Evolutionary conservation across 371 early-diverging fungal genomes (phyloP).

Genomic region (Mortierella sp.): DNA sequence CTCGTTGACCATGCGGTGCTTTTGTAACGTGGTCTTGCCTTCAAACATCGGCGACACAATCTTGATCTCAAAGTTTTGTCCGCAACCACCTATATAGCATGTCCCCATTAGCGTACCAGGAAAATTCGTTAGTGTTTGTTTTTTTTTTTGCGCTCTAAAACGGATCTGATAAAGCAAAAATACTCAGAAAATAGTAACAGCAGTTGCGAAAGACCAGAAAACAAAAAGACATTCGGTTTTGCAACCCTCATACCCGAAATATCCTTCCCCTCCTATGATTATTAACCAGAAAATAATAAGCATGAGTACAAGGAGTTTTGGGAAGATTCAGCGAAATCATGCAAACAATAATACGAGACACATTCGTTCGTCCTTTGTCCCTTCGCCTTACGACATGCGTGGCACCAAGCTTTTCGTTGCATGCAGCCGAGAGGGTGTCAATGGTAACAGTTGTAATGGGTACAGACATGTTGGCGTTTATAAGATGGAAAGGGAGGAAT

Average conservation of each 20-base stretch:
- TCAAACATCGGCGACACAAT: conserved; percentile 80
- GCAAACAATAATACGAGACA: too few species aligned
- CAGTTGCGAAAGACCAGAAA: not conserved
- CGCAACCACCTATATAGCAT: conserved; percentile 71
- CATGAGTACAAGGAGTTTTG: not conserved
- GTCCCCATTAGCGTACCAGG: too few species aligned
- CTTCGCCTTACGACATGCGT: conserved; percentile 66
- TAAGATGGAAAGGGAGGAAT: not conserved
- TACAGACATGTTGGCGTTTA: conserved; percentile 21
- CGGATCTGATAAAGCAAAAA: conserved; percentile 2
- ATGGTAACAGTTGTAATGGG: conserved; percentile 61
- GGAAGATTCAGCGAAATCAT: too few species aligned
- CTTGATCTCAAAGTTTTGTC: conserved; percentile 81
- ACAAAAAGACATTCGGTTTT: not conserved
- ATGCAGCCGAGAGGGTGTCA: conserved; percentile 63
- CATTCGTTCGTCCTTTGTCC: not conserved
- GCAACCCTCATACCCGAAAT: conserved; percentile 54
- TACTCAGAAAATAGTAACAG: not conserved
- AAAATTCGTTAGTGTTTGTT: too few species aligned
- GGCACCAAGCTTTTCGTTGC: conserved; percentile 65
- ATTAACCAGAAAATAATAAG: not conserved
- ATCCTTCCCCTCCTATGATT: conserved; percentile 42
- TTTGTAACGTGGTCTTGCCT: conserved; percentile 75
- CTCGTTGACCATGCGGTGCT: conserved; percentile 85
- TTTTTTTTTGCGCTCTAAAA: too few species aligned